A percentile compares a stretch with the other conserved stretches of the same genome.
Conservation (phyloP, 768 basidiomycete genomes). For the Russula dissimulans region DNA sequence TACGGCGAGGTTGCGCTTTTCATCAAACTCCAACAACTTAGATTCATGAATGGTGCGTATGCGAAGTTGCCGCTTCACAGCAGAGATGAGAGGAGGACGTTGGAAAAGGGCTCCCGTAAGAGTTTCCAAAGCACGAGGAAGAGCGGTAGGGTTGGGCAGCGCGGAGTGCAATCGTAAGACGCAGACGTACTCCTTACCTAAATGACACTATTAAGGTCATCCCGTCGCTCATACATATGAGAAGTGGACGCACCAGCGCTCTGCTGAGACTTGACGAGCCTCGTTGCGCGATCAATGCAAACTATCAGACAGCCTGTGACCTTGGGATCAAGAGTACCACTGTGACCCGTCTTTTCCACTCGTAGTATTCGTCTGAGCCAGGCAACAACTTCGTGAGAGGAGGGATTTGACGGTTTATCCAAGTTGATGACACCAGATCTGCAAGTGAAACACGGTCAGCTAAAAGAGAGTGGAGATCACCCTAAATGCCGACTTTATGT, state of each 20-base stretch:
- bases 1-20: constrained; percentile 90
- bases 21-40: constrained; percentile 92
- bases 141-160: constrained; percentile 71
- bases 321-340: constrained; percentile 97
- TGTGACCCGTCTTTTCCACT: constrained; percentile 97
- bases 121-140: constrained; percentile 92
- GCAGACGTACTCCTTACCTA: constrained; percentile 97
- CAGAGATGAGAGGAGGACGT: constrained; percentile 96
- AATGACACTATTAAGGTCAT: neutral
- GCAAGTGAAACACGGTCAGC: constrained; percentile 1
- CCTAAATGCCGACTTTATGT: constrained; percentile 64
- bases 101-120: constrained; percentile 98
- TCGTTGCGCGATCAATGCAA: constrained; percentile 96
- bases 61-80: constrained; percentile 95
- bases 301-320: constrained; percentile 98
- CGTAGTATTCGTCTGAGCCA: constrained; percentile 96
- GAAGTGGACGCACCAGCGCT: constrained; percentile 66
- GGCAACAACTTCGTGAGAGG: constrained; percentile 98
- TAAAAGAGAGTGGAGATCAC: neutral
- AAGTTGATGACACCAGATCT: constrained; percentile 98
- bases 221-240: neutral
- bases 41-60: constrained; percentile 97
- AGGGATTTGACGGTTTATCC: constrained; percentile 99
- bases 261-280: constrained; percentile 97
- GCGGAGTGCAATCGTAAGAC: constrained; percentile 86